Base-by-base conservation (phyloP, 2,329 filamentous ascomycete genomes). In the Bipolaris sorokiniana region DNA sequence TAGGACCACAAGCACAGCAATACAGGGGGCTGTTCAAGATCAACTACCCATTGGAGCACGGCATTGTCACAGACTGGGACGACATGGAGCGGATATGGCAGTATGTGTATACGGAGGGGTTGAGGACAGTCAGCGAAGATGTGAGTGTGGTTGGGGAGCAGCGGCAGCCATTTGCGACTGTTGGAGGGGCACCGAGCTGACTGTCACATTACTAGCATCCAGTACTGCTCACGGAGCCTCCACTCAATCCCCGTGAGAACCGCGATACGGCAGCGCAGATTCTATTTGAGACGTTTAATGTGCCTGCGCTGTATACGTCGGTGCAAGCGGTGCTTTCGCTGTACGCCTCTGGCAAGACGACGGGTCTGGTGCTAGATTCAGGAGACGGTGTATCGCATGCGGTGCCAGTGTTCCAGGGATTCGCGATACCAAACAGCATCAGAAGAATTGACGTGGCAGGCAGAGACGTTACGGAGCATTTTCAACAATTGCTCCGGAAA, bases 51-150 rank as follows among this genome's bases (percentile, higher is more conserved):
- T 82, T 99, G 53, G 95, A 98, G 80, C 95, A 99, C 77, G 95
- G 95, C 68, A 96, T 99, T 71, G 95, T 99, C 62, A 99, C 95
- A 67, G 92, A 99, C 78, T 99, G 95, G 95, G 95, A 98, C 75
- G 95, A 99, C 75, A 99, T 99, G 95, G 95, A 99, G 82, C 88
- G 92, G 81, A 99, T 99, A 79, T 99, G 95, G 95, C 91, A 96
- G 71, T 95, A 96, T 74, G 92, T 99, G 51, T 99, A 98, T 77
- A 91, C 91, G 56, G 94, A 97, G 73, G 95, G 96, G 63, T 78
- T 99, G 70, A 98, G 97, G 82, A 97, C 94, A 48, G 84, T 97
- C 74, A 97, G 93, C 78, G 95, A 99, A 84, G 95, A 99, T 85
- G 90, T 93, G 78, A 76, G 81, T 74, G 16, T 36, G 31, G 31